Base-by-base conservation (phyloP, 768 basidiomycete species). In the Paxillus involutus region DNA sequence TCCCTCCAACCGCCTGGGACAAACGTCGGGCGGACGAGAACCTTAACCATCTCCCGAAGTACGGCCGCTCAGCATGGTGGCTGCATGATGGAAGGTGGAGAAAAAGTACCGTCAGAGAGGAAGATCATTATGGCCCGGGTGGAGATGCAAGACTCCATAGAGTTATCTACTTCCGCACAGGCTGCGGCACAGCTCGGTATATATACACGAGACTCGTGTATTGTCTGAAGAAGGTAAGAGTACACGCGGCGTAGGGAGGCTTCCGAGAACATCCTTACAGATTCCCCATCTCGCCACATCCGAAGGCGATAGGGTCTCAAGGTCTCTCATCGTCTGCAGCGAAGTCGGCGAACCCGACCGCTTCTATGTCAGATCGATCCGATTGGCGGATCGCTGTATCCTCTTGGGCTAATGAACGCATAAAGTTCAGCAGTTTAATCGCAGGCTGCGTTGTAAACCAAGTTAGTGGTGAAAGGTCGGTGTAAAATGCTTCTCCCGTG, bases 261-360 rank as follows among this genome's bases (percentile, higher is more conserved):
- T 33, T 47, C 45, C 33, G 39, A 32, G 17, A 71, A 62, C 54
- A 71, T 63, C 16, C 65, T 65, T 10, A 51, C 52, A 16, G 54
- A 61, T 37, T 53, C 67, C 76, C 76, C 75, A 79, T n/a, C 51
- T 51, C 3, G 39, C 46, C 11, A 52, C 74, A 44, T 75, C 69
- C 0, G 47, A 52, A 1, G 54, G 52, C 10, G 57, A 64, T 6
- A 77, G 50, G 6, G 63, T 56, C 24, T 59, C 55, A 3, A 75
- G 55, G 1, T 44, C 45, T 19, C 57, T 63, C 61, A 80, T 69
- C 10, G 71, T 73, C 49, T 56, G 67, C 73, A 2, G 60, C 45
- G 41, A 76, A 71, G 6, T 45, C 32, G 39, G 39, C 4, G 30
- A 47, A 48, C 24, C 53, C 51, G 17, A 7, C 48, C 10, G 44